Base-by-base conservation (phyloP, 805 yeast species). In the Schizosaccharomyces octosporus region DNA sequence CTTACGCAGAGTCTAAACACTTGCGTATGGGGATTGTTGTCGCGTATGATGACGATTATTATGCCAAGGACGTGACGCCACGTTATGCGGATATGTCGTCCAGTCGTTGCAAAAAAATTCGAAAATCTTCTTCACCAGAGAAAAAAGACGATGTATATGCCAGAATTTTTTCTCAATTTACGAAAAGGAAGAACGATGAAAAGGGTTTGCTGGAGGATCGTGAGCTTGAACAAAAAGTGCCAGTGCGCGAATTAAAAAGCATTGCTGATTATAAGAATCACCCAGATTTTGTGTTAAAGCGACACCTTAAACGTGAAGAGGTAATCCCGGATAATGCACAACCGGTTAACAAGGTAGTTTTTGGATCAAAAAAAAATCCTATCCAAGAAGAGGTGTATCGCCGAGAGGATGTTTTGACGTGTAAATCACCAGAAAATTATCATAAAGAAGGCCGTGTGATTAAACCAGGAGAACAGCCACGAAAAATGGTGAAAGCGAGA, bases 381-480 rank as follows among this genome's bases (percentile, higher is more conserved):
- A 87, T 60, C 48, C 62, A 65, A 4, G 67, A 64, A 29, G 67
- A 67, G 4, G 67, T 90, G 0, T 93, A 79, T 67, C 80, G 79
- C 59, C 73, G 95, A 27, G 70, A 77, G 0, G 81, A 83, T 66
- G 87, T 93, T 1, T 75, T 79, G 59, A 67, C 67, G 2, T 77
- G 89, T 24, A 75, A 81, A 62, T 81, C 94, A 0, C 85, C 95
- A 0, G 82, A 81, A 66, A 87, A 85, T 1, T 93, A 97, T 97
- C 86, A 83, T 67, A 77, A 84, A 71, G 73, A 77, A 55, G 98
- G 98, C 0, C 72, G 96, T 24, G 76, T 81, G 0, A 70, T 93
- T 45, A 85, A 81, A 66, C 69, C 81, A 0, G 95, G 95, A 0
- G 81, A 75, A 45, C 80, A 81, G 64, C 84, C 93, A 0, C 67